Evolutionary conservation across 2,329 filamentous ascomycete genomes (phyloP).

Genomic region (Domatiomyces catenatus): DNA sequence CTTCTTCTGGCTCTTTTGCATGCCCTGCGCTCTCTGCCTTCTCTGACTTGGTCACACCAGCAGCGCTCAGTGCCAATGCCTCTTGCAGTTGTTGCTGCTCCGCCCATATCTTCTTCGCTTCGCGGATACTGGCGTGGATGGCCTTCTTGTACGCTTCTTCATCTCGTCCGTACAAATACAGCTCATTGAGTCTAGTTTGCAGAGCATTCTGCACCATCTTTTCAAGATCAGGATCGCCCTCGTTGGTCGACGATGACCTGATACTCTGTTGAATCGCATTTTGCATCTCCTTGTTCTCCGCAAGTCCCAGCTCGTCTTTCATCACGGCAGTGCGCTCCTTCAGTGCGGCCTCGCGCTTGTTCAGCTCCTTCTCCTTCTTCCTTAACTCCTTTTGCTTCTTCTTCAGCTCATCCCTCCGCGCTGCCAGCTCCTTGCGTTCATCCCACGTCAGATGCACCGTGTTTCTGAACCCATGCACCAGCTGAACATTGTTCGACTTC

Average conservation of each 20-base stretch:
- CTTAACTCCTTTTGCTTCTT: slow-evolving; percentile 18
- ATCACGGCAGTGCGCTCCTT: slow-evolving; percentile 10
- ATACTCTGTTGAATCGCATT: slow-evolving; percentile 57
- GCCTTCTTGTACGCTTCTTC: slow-evolving; percentile 21
- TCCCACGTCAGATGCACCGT: slow-evolving; percentile 36
- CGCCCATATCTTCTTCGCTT: slow-evolving; percentile 11
- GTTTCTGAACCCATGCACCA: slow-evolving; percentile 33
- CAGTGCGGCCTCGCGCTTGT: slow-evolving; percentile 14
- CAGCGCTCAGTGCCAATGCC: slow-evolving; percentile 1
- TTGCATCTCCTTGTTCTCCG: slow-evolving; percentile 49
- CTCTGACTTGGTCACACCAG: background rate
- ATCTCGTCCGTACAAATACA: slow-evolving; percentile 27
- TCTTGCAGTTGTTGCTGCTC: slow-evolving; percentile 15
- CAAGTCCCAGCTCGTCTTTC: slow-evolving; percentile 18
- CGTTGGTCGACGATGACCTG: slow-evolving; percentile 43
- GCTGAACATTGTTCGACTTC: slow-evolving; percentile 25
- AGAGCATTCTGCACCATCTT: slow-evolving; percentile 57
- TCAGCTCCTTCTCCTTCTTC: slow-evolving; percentile 13
- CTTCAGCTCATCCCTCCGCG: slow-evolving; percentile 14
- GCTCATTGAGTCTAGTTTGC: slow-evolving; percentile 51
- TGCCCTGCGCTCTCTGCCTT: too few species aligned
- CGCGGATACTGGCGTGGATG: slow-evolving; percentile 15
- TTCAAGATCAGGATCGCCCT: slow-evolving; percentile 55
- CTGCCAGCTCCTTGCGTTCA: slow-evolving; percentile 37
- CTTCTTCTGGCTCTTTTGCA: background rate